Evolutionary conservation across 257 asterid species (phyloP).

Genomic region (Linderniella brevidens): DNA sequence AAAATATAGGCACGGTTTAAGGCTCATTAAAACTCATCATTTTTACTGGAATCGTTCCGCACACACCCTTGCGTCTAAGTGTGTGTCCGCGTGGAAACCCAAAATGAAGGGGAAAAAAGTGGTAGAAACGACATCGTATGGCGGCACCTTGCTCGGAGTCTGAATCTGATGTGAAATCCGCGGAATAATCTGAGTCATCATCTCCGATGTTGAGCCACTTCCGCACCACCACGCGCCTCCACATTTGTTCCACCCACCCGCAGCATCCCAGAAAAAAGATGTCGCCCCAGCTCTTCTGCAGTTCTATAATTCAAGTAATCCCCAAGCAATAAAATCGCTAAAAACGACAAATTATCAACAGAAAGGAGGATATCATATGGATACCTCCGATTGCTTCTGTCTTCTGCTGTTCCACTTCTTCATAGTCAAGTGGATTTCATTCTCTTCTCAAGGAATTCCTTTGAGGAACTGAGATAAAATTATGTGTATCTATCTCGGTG

Average conservation of each 20-base stretch:
- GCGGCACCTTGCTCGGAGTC: conserved; percentile 20
- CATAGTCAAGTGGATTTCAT: too few species aligned
- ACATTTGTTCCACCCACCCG: conserved; percentile 34
- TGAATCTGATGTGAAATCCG: conserved; percentile 40
- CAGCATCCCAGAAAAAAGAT: conserved; percentile 29
- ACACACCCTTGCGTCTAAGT: too few species aligned
- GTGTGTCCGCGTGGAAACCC: too few species aligned
- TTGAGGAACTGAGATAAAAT: too few species aligned
- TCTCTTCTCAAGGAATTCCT: too few species aligned
- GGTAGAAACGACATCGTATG: not conserved
- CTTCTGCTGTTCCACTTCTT: too few species aligned
- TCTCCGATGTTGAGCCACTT: conserved; percentile 52
- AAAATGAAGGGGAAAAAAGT: not conserved
- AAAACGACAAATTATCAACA: not conserved
- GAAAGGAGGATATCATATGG: not conserved
- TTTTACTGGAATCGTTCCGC: too few species aligned
- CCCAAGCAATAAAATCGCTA: not conserved
- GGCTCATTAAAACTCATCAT: too few species aligned
- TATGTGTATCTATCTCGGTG: too few species aligned
- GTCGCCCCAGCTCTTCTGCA: conserved; percentile 42
- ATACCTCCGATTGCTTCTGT: not conserved
- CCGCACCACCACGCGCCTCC: conserved; percentile 76
- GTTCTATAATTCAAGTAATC: conserved; percentile 4
- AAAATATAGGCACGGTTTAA: too few species aligned
- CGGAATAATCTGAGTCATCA: conserved; percentile 53